Evolutionary conservation across 148 eudicot genomes (phyloP), one percentile per base, ranked within the genome.

Genomic region (Vaccinium vitisidaea): DNA sequence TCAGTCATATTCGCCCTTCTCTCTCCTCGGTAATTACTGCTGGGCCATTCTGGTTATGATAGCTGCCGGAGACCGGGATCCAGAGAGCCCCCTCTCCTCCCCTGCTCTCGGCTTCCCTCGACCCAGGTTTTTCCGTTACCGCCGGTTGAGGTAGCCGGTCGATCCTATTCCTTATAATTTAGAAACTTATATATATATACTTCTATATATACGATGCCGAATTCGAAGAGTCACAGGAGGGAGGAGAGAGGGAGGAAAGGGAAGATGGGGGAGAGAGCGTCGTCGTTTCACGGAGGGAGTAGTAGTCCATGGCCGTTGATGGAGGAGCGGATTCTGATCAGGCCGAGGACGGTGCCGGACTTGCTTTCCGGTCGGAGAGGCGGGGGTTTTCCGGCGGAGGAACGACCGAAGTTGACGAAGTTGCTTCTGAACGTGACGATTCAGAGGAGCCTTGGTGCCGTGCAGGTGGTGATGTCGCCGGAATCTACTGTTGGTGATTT

Each of bases 271-370:
- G 90, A 91, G 83, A 90, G 83, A 76, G 83, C 96, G 36, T 86
- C 83, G 86, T 93, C 98, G 67, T 92, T 92, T 53, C 90, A 87
- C 84, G 95, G 46, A 43, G 46, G 92, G 1, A 82, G 85, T 49
- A 55, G 36, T 30, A 63, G 21, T 11, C 43, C 69, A 0, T 90
- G 59, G 1, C 74, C 74, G 39, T 83, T 83, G 27, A 55, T 36
- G 83, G 76, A 70, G 0, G 81, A 73, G 84, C 80, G 54, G 82
- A 85, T 90, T 6, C 83, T 86, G 18, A 27, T 69, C 54, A 77
- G 95, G 86, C 95, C 95, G 32, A 91, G 91, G 83, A 93, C 95
- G 75, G 91, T 91, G 83, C 97, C 98, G 83, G 94, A 91, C 56
- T 84, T 95, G 82, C 59, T 71, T 2, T 27, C 90, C 77, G 76